A percentile compares a stretch with the other conserved stretches of the same genome.
These are phyloP conservation scores for Gaeumannomyces tritici DNA, from an alignment of 2,329 filamentous ascomycete genomes.

Conservation along the genomic window DNA sequence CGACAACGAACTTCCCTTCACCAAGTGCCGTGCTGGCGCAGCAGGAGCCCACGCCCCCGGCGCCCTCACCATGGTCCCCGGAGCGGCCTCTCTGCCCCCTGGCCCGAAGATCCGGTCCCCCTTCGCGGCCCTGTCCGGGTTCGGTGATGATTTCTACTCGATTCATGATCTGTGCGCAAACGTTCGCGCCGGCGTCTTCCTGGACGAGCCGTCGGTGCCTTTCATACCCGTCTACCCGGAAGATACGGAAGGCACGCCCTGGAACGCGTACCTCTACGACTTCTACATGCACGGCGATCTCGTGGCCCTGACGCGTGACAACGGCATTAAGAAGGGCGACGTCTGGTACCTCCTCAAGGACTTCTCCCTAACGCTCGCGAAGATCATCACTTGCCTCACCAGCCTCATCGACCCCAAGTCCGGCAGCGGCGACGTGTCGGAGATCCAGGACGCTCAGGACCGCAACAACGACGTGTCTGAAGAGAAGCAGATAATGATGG, in stretches of 20 bases:
- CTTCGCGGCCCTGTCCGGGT: constrained; percentile 63
- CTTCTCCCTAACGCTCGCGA: constrained; percentile 50
- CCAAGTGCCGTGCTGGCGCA: constrained; percentile 33
- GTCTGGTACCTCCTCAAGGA: constrained; percentile 64
- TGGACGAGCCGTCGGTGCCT: constrained; percentile 65
- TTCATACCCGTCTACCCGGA: constrained; percentile 53
- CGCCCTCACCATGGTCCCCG: neutral
- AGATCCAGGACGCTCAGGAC: constrained; percentile 27
- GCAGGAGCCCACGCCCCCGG: constrained; percentile 2
- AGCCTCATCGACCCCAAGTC: constrained; percentile 43
- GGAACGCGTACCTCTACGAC: constrained; percentile 64
- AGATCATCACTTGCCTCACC: constrained; percentile 57
- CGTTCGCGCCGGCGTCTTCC: constrained; percentile 58
- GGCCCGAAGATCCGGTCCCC: constrained; percentile 43
- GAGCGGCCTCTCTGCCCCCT: neutral
- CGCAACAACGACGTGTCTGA: constrained; percentile 8
- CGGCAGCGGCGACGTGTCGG: constrained; percentile 37
- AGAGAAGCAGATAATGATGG: neutral
- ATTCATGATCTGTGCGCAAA: constrained; percentile 60
- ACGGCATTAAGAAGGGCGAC: constrained; percentile 56
- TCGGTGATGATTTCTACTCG: constrained; percentile 51
- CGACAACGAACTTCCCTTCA: constrained; percentile 51
- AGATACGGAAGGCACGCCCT: constrained; percentile 34
- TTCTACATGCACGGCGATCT: constrained; percentile 68
- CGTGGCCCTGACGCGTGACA: constrained; percentile 49